These are phyloP conservation scores for Trichocladium uniseriatum DNA, from an alignment of 495 filamentous ascomycete genomes.

Conservation along the genomic window DNA sequence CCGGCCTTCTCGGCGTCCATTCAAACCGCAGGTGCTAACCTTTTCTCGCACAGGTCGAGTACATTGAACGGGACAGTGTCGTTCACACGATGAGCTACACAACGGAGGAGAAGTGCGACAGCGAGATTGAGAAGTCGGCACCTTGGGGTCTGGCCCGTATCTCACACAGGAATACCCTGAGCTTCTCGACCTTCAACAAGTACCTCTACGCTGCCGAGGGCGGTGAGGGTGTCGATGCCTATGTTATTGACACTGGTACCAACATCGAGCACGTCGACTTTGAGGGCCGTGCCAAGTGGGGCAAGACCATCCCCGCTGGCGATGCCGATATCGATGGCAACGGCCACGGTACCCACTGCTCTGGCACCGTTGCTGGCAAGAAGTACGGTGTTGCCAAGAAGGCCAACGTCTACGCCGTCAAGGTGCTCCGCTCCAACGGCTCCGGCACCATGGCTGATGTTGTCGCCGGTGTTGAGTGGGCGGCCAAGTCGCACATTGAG, in stretches of 20 bases:
- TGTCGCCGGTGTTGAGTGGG: constrained; percentile 95
- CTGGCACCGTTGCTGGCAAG: constrained; percentile 92
- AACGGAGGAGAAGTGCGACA: constrained; percentile 27
- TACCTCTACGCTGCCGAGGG: constrained; percentile 86
- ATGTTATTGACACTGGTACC: constrained; percentile 97
- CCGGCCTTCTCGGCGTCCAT: too few relatives aligned
- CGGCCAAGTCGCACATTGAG: constrained; percentile 67
- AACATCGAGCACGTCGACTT: constrained; percentile 94
- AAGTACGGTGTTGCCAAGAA: constrained; percentile 99
- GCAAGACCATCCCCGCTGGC: constrained; percentile 80
- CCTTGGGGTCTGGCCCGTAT: constrained; percentile 98
- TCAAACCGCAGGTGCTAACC: constrained; percentile 6
- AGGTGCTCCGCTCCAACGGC: constrained; percentile 94
- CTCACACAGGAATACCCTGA: constrained; percentile 80
- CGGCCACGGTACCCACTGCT: constrained; percentile 98
- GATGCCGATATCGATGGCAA: constrained; percentile 93
- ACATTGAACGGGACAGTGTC: constrained; percentile 87
- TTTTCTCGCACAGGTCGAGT: constrained; percentile 64
- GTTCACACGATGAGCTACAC: constrained; percentile 61
- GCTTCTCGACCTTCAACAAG: constrained; percentile 93
- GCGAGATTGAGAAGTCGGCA: constrained; percentile 72
- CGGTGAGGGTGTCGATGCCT: constrained; percentile 97
- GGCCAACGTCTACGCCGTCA: constrained; percentile 91
- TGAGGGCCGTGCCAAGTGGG: constrained; percentile 89
- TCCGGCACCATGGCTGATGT: constrained; percentile 98